Conservation (phyloP, 805 yeast genomes). For the Zygotorulaspora chibaensis region DNA sequence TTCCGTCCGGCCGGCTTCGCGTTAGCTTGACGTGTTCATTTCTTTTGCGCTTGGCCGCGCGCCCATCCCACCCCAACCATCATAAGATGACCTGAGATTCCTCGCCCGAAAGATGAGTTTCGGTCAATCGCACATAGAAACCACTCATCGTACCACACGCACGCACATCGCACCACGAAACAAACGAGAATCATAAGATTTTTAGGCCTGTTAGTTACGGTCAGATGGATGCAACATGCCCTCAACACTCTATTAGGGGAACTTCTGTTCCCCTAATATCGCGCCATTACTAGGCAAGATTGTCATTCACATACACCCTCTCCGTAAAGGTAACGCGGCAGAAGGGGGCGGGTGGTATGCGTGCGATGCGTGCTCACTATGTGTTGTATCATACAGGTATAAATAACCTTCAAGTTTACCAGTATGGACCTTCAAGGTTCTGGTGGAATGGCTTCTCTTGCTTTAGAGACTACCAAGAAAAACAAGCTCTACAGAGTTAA, state of each 20-base stretch:
- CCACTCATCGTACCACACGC: neutral
- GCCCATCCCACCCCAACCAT: no score
- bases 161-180: neutral
- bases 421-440: neutral
- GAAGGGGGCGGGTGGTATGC: neutral
- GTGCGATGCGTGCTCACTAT: neutral
- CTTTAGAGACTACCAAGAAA: neutral
- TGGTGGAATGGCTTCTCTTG: neutral
- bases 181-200: neutral
- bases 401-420: constrained; percentile 1
- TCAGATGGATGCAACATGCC: no score
- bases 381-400: neutral
- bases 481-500: neutral
- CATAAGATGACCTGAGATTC: no score
- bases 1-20: no score
- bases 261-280: no score
- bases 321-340: no score
- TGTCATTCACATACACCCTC: no score
- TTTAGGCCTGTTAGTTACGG: neutral
- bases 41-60: no score
- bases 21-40: no score
- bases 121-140: neutral
- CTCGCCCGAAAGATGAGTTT: neutral
- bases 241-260: no score
- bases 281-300: no score